Percentiles rank a stretch among this genome's conserved stretches.
phyloP scores from a whole-genome alignment of 345 rosid genomes.

The Sapria himalayana region DNA sequence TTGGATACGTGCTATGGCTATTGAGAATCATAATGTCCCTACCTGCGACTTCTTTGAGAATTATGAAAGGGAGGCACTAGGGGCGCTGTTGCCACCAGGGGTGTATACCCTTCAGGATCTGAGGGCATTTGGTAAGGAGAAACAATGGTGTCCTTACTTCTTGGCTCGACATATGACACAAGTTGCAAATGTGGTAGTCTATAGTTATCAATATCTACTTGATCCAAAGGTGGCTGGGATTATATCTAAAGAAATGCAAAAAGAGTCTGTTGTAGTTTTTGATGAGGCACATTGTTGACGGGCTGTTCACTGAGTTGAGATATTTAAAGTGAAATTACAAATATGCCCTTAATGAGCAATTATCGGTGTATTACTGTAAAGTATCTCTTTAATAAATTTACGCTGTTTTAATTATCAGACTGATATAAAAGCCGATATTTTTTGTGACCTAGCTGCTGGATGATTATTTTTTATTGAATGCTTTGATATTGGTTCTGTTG shows the following conservation, averaged over 20 bases:
- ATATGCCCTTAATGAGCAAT: no score
- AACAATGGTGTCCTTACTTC: constrained; percentile 88
- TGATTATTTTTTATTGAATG: no score
- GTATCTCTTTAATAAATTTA: no score
- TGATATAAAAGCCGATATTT: no score
- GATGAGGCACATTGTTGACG: constrained; percentile 99
- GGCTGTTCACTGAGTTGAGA: no score
- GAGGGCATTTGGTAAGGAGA: constrained; percentile 63
- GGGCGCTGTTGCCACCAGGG: constrained; percentile 73
- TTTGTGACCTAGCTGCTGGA: no score
- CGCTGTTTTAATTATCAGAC: no score
- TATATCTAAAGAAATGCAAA: constrained; percentile 91
- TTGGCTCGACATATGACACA: constrained; percentile 93
- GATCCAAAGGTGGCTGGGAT: constrained; percentile 97
- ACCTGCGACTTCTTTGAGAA: constrained; percentile 74
- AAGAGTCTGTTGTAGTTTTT: constrained; percentile 84
- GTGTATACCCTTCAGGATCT: constrained; percentile 86
- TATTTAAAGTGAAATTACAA: no score
- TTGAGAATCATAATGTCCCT: constrained; percentile 46
- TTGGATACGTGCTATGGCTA: constrained; percentile 71
- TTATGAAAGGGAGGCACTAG: constrained; percentile 64
- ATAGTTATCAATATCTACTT: constrained; percentile 88
- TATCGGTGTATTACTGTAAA: no score
- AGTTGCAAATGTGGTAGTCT: constrained; percentile 75
- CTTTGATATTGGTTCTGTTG: no score